A percentile compares a stretch with the other conserved stretches of the same genome.
Conservation (phyloP, 2,329 filamentous ascomycete genomes). For the Penicillium sp. region DNA sequence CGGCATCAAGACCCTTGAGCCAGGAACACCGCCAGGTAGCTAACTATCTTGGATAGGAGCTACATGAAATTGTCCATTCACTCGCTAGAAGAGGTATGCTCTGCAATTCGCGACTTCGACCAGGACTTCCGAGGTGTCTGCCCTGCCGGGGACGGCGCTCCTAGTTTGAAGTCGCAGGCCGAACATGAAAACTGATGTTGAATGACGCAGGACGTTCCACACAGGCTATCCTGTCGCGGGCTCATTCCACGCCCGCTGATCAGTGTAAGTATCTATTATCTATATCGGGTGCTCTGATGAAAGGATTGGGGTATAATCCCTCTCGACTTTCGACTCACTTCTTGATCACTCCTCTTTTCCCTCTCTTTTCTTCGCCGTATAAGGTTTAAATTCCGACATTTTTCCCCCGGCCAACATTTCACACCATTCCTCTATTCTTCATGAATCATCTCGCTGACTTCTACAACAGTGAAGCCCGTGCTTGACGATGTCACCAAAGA, state of each 20-base stretch:
- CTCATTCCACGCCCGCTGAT: constrained; percentile 77
- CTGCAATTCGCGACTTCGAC: neutral
- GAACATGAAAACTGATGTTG: constrained; percentile 7
- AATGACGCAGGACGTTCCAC: constrained; percentile 62
- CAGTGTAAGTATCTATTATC: constrained; percentile 50
- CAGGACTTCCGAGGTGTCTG: neutral
- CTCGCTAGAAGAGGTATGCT: constrained; percentile 70
- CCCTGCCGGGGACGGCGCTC: neutral
- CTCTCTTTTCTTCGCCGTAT: neutral
- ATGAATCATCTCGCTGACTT: constrained; percentile 5
- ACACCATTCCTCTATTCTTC: neutral
- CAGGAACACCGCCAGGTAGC: constrained; percentile 8
- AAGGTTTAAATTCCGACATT: neutral
- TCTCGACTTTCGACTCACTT: neutral
- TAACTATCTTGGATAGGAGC: constrained; percentile 51
- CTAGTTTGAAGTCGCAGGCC: neutral
- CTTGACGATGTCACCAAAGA: constrained; percentile 66
- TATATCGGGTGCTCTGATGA: neutral
- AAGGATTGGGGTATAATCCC: neutral
- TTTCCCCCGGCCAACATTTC: no score
- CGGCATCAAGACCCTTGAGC: constrained; percentile 3
- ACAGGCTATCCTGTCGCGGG: constrained; percentile 79
- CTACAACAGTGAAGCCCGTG: constrained; percentile 60
- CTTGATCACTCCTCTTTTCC: neutral
- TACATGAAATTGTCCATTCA: constrained; percentile 75